Percentiles rank a stretch among this genome's conserved stretches.
These are phyloP conservation scores for Hydrangea macrophylla DNA, from an alignment of 148 eudicot genomes.

Conservation along the genomic window DNA sequence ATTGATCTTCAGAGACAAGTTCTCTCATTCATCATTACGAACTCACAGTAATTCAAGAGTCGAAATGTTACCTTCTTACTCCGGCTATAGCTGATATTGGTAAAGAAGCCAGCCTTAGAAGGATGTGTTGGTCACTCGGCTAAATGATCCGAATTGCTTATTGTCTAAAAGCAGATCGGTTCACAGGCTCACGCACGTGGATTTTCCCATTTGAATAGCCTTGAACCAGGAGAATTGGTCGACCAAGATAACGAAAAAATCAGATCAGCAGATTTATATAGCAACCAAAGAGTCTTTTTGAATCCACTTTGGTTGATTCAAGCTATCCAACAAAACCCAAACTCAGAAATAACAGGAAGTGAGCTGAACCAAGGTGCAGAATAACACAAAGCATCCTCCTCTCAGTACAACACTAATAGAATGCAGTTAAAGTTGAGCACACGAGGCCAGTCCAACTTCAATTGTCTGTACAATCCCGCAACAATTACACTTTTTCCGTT, in stretches of 20 bases:
- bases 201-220: neutral
- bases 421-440: neutral
- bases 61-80: neutral
- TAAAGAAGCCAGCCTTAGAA: neutral
- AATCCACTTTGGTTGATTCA: neutral
- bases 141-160: too few relatives aligned
- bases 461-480: neutral
- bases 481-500: neutral
- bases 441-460: neutral
- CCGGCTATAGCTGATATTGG: neutral
- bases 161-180: neutral
- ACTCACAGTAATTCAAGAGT: neutral
- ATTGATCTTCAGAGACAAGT: too few relatives aligned
- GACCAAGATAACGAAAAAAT: neutral
- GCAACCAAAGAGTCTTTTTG: neutral
- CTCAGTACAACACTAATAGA: neutral
- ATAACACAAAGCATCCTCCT: neutral
- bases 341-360: too few relatives aligned
- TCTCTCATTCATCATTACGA: too few relatives aligned
- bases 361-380: too few relatives aligned
- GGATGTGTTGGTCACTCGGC: neutral
- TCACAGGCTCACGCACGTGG: neutral
- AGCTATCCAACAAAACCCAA: too few relatives aligned
- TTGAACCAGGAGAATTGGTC: neutral
- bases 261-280: too few relatives aligned